These are phyloP conservation scores for Xerocomellus intermedius DNA, from an alignment of 768 basidiomycete species.

Conservation along the genomic window DNA sequence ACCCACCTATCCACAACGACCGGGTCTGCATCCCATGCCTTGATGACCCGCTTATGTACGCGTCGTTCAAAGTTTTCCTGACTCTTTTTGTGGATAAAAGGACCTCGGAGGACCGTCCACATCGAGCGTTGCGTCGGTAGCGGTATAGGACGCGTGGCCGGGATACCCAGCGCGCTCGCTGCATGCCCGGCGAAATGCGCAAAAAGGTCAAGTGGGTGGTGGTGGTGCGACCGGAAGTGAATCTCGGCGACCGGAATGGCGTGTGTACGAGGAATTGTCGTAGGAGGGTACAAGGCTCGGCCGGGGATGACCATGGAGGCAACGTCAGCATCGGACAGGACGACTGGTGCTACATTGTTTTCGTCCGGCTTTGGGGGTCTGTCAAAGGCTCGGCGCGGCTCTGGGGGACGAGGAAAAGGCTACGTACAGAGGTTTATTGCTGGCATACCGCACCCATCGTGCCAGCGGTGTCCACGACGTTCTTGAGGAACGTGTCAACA, in stretches of 20 bases:
- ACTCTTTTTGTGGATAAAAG: conserved; percentile 90
- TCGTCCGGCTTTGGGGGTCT: conserved; percentile 8
- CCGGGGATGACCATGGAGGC: conserved; percentile 63
- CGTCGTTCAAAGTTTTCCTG: conserved; percentile 94
- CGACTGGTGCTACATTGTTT: conserved; percentile 5
- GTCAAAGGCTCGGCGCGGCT: background rate
- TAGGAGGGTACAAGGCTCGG: conserved; percentile 53
- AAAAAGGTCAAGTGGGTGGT: conserved; percentile 69
- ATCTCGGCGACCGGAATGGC: conserved; percentile 75
- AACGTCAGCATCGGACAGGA: conserved; percentile 38
- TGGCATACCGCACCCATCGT: conserved; percentile 23
- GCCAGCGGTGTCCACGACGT: conserved; percentile 16
- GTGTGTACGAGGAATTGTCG: conserved; percentile 60
- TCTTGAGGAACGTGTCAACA: conserved; percentile 32
- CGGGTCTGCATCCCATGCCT: conserved; percentile 85
- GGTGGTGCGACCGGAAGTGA: conserved; percentile 78
- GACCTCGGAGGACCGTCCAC: conserved; percentile 83
- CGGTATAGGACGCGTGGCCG: conserved; percentile 57
- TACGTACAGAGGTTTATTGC: conserved; percentile 14
- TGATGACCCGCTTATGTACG: conserved; percentile 82
- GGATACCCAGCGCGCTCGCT: conserved; percentile 82
- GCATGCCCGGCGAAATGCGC: conserved; percentile 82
- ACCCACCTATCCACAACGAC: conserved; percentile 80
- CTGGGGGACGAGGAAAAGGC: background rate
- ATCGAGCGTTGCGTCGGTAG: conserved; percentile 76